A percentile compares a stretch with the other conserved stretches of the same genome.
Evolutionary conservation across 2,329 filamentous ascomycete species (phyloP).

Genomic region (Clarireedia monteithiana): DNA sequence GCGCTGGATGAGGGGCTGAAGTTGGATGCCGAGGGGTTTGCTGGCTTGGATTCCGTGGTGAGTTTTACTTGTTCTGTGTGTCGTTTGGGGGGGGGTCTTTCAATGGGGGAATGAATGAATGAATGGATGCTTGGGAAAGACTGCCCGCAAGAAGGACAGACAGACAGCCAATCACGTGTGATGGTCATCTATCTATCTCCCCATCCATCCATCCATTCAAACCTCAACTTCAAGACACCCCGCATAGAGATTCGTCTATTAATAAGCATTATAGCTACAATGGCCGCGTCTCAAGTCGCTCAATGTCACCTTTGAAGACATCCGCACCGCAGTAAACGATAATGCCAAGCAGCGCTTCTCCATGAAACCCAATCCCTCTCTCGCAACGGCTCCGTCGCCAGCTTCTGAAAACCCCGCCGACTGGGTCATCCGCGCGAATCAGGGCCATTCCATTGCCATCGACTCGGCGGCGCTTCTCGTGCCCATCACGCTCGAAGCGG

Average conservation of each 20-base stretch:
- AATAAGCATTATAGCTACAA: constrained; percentile 21
- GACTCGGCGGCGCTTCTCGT: constrained; percentile 64
- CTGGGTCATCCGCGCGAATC: constrained; percentile 89
- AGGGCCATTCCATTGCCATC: constrained; percentile 79
- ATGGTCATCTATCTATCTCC: too few relatives aligned
- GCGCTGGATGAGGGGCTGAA: constrained; percentile 44
- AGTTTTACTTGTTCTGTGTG: constrained; percentile 28
- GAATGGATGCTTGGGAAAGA: background rate
- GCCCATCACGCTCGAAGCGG: constrained; percentile 52
- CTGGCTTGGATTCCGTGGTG: constrained; percentile 49
- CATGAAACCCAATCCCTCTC: constrained; percentile 49
- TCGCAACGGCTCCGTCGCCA: constrained; percentile 17
- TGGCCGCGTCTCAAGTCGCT: constrained; percentile 51
- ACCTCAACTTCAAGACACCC: too few relatives aligned
- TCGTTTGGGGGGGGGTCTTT: too few relatives aligned
- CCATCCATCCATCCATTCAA: too few relatives aligned
- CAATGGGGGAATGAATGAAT: too few relatives aligned
- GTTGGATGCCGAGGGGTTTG: constrained; percentile 53
- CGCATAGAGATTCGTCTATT: background rate
- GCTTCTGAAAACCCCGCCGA: constrained; percentile 45
- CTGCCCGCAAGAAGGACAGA: background rate
- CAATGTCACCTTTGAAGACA: constrained; percentile 66
- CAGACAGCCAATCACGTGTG: too few relatives aligned
- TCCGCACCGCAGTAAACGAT: constrained; percentile 58
- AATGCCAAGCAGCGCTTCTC: constrained; percentile 92